Evolutionary conservation across 495 filamentous ascomycete species (phyloP), one percentile per base, ranked within the genome.

Genomic region (Penicillium nucicola): DNA sequence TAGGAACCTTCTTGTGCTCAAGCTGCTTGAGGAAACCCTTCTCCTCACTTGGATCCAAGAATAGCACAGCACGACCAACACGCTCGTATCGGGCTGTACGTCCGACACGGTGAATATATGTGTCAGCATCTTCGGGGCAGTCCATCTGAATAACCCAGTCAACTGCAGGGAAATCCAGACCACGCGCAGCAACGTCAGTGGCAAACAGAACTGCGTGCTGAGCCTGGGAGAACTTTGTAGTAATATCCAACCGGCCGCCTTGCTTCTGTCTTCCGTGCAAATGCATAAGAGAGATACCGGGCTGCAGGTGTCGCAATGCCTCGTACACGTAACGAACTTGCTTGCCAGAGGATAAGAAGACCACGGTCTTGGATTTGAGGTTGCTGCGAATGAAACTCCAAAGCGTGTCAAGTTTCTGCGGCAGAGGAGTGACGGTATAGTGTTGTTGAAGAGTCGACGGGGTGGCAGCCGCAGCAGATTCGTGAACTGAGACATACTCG

Each of bases 101-200:
- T 13, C 93, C 93, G 11, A 97, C 95, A 43, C 93, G 85, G 66
- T 98, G 93, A 54, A 98, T 98, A 54, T 98, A 98, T 0, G 93
- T 97, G 53, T 96, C 93, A 1, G 87, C 87, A 67, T 98, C 93
- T 68, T 98, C 93, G 0, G 93, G 93, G 52, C 90, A 95, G 65
- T 98, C 93, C 22, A 90, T 68, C 61, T 98, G 93, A 38, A 97
- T 85, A 9, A 98, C 93, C 91, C 93, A 98, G 65, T 97, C 93
- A 1, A 98, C 92, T 11, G 91, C 89, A 0, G 93, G 93, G 64
- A 98, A 97, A 64, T 98, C 93, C 8, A 98, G 77, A 45, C 93
- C 93, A 57, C 93, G 80, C 0, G 93, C 93, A 30, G 91, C 89
- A 25, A 98, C 89, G 64, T 98, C 93, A 0, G 93, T 99, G 1